These are phyloP conservation scores for Podila horticola DNA, from an alignment of 192 early-diverging fungal genomes.

Conservation along the genomic window DNA sequence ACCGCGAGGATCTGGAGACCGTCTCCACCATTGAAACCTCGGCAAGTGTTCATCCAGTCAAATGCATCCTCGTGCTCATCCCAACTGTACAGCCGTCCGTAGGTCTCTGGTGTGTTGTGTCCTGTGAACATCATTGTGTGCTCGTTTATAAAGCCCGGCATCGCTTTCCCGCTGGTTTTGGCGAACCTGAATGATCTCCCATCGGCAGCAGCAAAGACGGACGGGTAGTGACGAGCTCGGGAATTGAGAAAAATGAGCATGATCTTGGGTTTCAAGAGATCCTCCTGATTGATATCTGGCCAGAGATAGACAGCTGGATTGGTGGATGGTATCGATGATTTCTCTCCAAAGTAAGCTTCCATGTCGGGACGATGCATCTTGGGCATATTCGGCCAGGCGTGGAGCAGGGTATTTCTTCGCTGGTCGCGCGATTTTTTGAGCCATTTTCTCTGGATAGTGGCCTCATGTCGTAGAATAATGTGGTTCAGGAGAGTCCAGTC, in stretches of 20 bases:
- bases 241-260: conserved; percentile 41
- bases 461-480: conserved; percentile 26
- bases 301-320: conserved; percentile 17
- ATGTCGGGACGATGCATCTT: conserved; percentile 32
- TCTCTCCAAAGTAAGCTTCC: conserved; percentile 24
- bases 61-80: conserved; percentile 23
- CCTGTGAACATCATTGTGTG: conserved; percentile 43
- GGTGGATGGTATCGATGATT: background rate
- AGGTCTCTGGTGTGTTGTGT: conserved; percentile 29
- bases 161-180: conserved; percentile 22
- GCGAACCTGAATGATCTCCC: conserved; percentile 26
- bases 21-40: conserved; percentile 14
- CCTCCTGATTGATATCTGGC: conserved; percentile 46
- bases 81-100: conserved; percentile 28
- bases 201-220: conserved; percentile 35
- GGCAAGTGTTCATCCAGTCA: conserved; percentile 11
- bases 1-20: conserved; percentile 34
- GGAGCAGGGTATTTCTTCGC: conserved; percentile 23
- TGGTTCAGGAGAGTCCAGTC: conserved; percentile 37
- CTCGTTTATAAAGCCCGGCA: conserved; percentile 25
- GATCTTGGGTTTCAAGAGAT: conserved; percentile 36
- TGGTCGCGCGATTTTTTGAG: conserved; percentile 30
- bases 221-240: conserved; percentile 30
- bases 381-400: conserved; percentile 35
- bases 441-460: conserved; percentile 32